Evolutionary conservation across 1,284 basidiomycete species (phyloP), one percentile per base, ranked within the genome.

Genomic region (Ganoderma resinaceum): DNA sequence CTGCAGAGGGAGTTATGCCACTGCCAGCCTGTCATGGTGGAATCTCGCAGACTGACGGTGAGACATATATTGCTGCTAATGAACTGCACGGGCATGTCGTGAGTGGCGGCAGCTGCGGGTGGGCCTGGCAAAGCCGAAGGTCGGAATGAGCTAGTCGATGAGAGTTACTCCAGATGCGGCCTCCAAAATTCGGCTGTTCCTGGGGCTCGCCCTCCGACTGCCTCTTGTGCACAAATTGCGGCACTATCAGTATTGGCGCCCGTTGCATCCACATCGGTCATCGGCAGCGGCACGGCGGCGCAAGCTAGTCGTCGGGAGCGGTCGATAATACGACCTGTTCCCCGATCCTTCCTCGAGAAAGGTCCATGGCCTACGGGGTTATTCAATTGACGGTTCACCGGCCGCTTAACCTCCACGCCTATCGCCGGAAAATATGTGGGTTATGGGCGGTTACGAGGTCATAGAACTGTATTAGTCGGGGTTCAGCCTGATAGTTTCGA

Each of bases 171-270:
- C 23, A 35, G 57, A 29, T 16, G 31, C 29, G 53, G 29, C 53
- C 57, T 43, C 23, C 59, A 43, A n/a, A 49, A 31, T 23, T 59
- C 53, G 53, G 53, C 53, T 29, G 67, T 66, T 52, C 67, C 67
- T 66, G 42, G 31, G 33, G 38, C 23, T 61, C 63, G 61, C 57
- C 46, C 64, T 61, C 64, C 31, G 63, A 53, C 38, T 69, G 61
- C 65, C 68, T 63, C 46, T 66, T 66, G 65, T 31, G 68, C 42
- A 49, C 43, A 68, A 23, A 69, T 69, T 69, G 62, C 58, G 58
- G 38, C 59, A 33, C 12, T 61, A 11, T 49, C 23, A 12, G 40
- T 5, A 11, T 11, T 14, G 46, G 14, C 46, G 23, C 46, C 46
- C 23, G 23, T 5, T 23, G 46, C 46, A 26, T 23, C 46, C 46